Evolutionary conservation across 345 rosid species (phyloP).

Genomic region (Bruguiera parviflora): DNA sequence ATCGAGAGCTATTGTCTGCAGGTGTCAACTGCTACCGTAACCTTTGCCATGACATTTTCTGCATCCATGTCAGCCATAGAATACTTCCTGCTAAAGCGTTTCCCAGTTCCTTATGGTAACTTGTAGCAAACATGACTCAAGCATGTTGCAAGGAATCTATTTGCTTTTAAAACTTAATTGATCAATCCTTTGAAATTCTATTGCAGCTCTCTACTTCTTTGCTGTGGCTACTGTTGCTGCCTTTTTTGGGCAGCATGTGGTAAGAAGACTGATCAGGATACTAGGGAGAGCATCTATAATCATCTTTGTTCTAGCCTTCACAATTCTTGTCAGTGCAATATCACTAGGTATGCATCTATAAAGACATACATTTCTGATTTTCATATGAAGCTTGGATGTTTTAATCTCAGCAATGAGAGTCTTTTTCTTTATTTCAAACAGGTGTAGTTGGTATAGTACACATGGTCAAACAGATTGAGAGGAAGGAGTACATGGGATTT

Average conservation of each 20-base stretch:
- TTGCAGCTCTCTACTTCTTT: conserved; percentile 25
- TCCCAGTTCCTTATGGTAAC: conserved; percentile 75
- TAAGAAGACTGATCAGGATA: conserved; percentile 13
- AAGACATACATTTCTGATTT: neutral
- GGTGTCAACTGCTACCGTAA: conserved; percentile 86
- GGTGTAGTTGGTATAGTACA: conserved; percentile 25
- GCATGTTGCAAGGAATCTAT: neutral
- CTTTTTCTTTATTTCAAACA: conserved; percentile 8
- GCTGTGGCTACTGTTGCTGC: conserved; percentile 23
- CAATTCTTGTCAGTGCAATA: conserved; percentile 23
- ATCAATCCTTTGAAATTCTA: neutral
- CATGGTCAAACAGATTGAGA: conserved; percentile 14
- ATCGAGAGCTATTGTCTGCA: neutral
- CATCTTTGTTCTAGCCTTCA: conserved; percentile 24
- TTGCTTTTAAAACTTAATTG: neutral
- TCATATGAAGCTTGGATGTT: neutral
- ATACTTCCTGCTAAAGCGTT: conserved; percentile 74
- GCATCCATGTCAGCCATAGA: conserved; percentile 88
- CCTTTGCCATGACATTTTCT: conserved; percentile 84
- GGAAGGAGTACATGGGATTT: conserved; percentile 22
- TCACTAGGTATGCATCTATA: conserved; percentile 10
- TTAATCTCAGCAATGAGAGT: neutral
- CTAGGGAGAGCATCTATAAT: conserved; percentile 27
- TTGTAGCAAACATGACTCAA: neutral
- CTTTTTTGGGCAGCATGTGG: conserved; percentile 20